Percentiles rank a stretch among this genome's conserved stretches.
Conservation (phyloP, 495 filamentous ascomycete species). For the Cercophora newfieldiana region DNA sequence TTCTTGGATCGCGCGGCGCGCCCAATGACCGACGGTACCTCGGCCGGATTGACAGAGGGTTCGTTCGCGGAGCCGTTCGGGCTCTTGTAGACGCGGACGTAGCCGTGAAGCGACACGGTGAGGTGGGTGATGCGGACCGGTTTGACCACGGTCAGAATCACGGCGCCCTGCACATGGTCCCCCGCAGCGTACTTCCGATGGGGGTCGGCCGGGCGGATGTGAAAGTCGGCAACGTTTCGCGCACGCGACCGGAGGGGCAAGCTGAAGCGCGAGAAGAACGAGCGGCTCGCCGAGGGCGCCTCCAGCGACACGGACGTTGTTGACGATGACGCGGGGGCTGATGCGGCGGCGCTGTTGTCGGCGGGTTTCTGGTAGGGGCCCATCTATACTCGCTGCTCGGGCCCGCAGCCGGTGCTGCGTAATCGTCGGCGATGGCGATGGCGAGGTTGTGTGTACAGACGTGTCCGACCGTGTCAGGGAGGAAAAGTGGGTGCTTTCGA, state of each 20-base stretch:
- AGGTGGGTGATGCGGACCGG: conserved; percentile 88
- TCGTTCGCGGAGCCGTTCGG: conserved; percentile 65
- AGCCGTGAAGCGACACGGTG: conserved; percentile 82
- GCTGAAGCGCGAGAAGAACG: conserved; percentile 50
- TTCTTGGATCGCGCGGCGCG: conserved; percentile 62
- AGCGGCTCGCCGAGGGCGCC: conserved; percentile 38
- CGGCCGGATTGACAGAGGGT: conserved; percentile 44
- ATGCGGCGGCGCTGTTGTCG: conserved; percentile 35
- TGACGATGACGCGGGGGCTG: conserved; percentile 19
- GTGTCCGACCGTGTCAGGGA: conserved; percentile 6
- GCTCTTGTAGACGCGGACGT: conserved; percentile 83
- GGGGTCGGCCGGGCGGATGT: conserved; percentile 79
- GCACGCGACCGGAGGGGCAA: conserved; percentile 61
- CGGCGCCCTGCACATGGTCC: conserved; percentile 66
- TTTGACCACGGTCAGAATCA: conserved; percentile 78
- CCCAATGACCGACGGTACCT: conserved; percentile 43
- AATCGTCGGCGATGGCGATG: conserved; percentile 15
- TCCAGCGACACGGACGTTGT: conserved; percentile 29
- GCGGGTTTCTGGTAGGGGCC: conserved; percentile 35
- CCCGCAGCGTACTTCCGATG: conserved; percentile 78
- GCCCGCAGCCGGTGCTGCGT: conserved; percentile 14
- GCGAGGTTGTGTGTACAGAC: conserved; percentile 3
- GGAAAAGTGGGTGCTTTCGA: background rate
- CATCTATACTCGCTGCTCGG: conserved; percentile 35
- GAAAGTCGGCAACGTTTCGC: conserved; percentile 78